Evolutionary conservation across 176 grass and related monocot genomes (phyloP), one percentile per base, ranked within the genome.

Genomic region (Ensete glaucum): DNA sequence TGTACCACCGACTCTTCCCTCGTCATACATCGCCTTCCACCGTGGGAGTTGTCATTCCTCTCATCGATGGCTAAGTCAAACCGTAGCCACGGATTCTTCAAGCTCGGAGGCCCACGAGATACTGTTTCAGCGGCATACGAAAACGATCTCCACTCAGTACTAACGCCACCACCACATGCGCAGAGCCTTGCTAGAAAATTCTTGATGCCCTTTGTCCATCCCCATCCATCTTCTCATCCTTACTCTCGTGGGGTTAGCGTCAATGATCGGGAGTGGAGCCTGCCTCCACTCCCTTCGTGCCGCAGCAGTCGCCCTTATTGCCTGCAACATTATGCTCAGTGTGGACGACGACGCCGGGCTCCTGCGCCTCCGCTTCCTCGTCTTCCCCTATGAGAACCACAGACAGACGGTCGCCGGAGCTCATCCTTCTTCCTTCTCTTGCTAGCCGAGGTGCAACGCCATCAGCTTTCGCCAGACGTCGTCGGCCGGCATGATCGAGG

Each of bases 361-460:
- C 53, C 77, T 73, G n/a, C 87, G 86, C 84, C 83, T 89, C 76
- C 85, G 92, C 53, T 87, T 84, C 74, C 53, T 82, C 55, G 75
- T 84, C 56, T 82, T 78, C 75, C 73, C 67, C 77, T 69, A 59
- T 76, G 43, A 83, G 52, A 77, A 83, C 56, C 34, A 82, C 64
- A 50, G 60, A 64, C 70, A 64, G 56, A 67, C 84, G 80, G 5
- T 87, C 89, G 67, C 81, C 14, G 15, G 27, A 74, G 34, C 27
- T 19, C 66, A 3, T 48, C 15, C 21, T 69, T 75, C 50, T 26
- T 49, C 72, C 58, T 29, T 29, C 15, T 29, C 3, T 43, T 13
- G 23, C 8, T 3, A 26, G 14, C 13, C 9, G 21, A 6, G 34
- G 4, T 43, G 34, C 34, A 43, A 43, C 34, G 34, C 34, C 34